Base-by-base conservation (phyloP, 2,329 filamentous ascomycete genomes). In the Sporothrix sp. region DNA sequence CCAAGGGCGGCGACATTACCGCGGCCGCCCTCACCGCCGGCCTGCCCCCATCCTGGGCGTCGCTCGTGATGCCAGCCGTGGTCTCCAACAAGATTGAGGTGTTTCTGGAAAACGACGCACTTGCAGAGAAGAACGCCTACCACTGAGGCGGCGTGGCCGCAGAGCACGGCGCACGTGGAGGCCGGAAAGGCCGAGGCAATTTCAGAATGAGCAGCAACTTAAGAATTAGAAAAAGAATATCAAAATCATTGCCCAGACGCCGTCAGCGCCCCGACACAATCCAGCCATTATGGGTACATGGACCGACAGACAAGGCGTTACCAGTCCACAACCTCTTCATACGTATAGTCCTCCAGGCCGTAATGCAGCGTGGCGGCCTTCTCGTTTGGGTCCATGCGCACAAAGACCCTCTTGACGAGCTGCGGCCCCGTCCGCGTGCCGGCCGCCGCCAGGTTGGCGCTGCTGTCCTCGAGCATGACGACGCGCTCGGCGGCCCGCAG, bases 101-200 rank as follows among this genome's bases (percentile, higher is more conserved):
- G 18, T 65, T 62, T 53, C 50, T 65, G n/a, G 63, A 64, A 52
- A 64, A 63, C 28, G 60, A 63, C 35, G 58, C 59, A 35, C 55
- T 61, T 30, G 58, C 58, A 8, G 60, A 61, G 30, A 62, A 61
- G 57, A 63, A 61, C 56, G 60, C 53, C 47, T 62, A 58, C 45
- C 60, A 62, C 18, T 44, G n/a, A n/a, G n/a, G n/a, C n/a, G n/a
- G n/a, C n/a, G n/a, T n/a, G n/a, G n/a, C n/a, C n/a, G n/a, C n/a
- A 43, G 23, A 23, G 25, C 25, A 28, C 25, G 25, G 6, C n/a
- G n/a, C n/a, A n/a, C n/a, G n/a, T n/a, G n/a, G n/a, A n/a, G n/a
- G n/a, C n/a, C n/a, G n/a, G n/a, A n/a, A n/a, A n/a, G n/a, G n/a
- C n/a, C n/a, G n/a, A n/a, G n/a, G n/a, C n/a, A n/a, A n/a, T n/a